A percentile compares a stretch with the other conserved stretches of the same genome.
Evolutionary conservation across 1,284 basidiomycete genomes (phyloP).

Genomic region (Anthracocystis setariae): DNA sequence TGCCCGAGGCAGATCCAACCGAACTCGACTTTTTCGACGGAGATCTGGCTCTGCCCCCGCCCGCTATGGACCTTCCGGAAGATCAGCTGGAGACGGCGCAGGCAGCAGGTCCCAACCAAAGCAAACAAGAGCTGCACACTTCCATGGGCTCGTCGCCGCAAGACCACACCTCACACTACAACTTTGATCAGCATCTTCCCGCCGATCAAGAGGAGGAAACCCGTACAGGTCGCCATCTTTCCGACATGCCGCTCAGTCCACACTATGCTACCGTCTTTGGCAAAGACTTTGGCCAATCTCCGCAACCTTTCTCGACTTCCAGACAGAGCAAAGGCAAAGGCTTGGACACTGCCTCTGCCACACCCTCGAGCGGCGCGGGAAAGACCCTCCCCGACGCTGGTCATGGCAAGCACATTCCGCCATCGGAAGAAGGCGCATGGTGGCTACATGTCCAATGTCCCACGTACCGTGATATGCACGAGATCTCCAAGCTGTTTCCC

Average conservation of each 20-base stretch:
- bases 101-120: background rate
- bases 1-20: constrained; percentile 20
- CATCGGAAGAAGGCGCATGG: constrained; percentile 73
- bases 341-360: background rate
- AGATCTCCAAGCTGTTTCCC: constrained; percentile 87
- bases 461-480: constrained; percentile 86
- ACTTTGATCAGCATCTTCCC: constrained; percentile 25
- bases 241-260: constrained; percentile 64
- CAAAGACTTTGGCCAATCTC: constrained; percentile 40
- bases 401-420: constrained; percentile 12
- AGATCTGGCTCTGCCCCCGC: constrained; percentile 60
- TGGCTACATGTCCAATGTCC: constrained; percentile 92
- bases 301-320: constrained; percentile 6
- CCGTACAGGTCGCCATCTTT: constrained; percentile 59
- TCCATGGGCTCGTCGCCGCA: constrained; percentile 7
- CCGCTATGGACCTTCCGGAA: constrained; percentile 54
- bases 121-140: background rate
- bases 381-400: constrained; percentile 13
- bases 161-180: constrained; percentile 3
- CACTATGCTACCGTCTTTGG: constrained; percentile 41
- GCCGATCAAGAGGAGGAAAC: constrained; percentile 54
- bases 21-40: constrained; percentile 48
- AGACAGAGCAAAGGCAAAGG: background rate
- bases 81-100: background rate
- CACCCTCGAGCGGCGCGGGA: background rate